Conservation (phyloP, 768 basidiomycete genomes). For the Suillus occidentalis region DNA sequence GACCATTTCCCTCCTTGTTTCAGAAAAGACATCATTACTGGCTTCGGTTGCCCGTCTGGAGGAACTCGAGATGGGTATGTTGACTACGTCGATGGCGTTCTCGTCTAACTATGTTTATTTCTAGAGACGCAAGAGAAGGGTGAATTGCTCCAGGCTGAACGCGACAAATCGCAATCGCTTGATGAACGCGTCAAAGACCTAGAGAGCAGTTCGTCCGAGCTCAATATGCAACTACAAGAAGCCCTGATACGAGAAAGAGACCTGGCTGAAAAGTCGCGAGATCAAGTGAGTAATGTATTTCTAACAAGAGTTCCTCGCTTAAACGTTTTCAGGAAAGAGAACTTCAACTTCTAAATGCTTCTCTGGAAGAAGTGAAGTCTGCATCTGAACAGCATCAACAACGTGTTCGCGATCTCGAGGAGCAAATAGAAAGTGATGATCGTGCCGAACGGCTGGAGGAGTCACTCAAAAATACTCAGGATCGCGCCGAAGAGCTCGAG, state of each 20-base stretch:
- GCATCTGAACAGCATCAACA: slow-evolving; percentile 56
- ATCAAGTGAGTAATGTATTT: slow-evolving; percentile 30
- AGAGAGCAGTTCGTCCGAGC: slow-evolving; percentile 38
- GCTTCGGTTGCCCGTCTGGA: slow-evolving; percentile 60
- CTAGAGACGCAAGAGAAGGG: slow-evolving; percentile 48
- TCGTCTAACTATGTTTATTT: neutral
- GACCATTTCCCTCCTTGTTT: slow-evolving; percentile 75
- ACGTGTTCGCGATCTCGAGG: slow-evolving; percentile 69
- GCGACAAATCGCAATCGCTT: slow-evolving; percentile 38
- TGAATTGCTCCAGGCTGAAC: slow-evolving; percentile 43
- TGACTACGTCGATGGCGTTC: slow-evolving; percentile 5
- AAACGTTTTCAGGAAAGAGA: slow-evolving; percentile 61
- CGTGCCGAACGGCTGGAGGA: slow-evolving; percentile 72
- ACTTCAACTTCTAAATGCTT: slow-evolving; percentile 60
- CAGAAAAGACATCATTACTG: slow-evolving; percentile 63
- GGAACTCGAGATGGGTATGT: slow-evolving; percentile 60
- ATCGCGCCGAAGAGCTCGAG: slow-evolving; percentile 81
- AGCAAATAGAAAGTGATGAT: slow-evolving; percentile 83
- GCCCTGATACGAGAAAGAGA: slow-evolving; percentile 50
- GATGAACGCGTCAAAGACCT: slow-evolving; percentile 43
- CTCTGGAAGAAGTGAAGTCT: slow-evolving; percentile 50
- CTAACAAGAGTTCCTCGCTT: neutral
- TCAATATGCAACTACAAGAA: slow-evolving; percentile 41
- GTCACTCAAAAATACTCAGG: slow-evolving; percentile 74
- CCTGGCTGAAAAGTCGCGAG: slow-evolving; percentile 32